Evolutionary conservation across 2,329 filamentous ascomycete species (phyloP).

Genomic region (Fusarium verrucosum): DNA sequence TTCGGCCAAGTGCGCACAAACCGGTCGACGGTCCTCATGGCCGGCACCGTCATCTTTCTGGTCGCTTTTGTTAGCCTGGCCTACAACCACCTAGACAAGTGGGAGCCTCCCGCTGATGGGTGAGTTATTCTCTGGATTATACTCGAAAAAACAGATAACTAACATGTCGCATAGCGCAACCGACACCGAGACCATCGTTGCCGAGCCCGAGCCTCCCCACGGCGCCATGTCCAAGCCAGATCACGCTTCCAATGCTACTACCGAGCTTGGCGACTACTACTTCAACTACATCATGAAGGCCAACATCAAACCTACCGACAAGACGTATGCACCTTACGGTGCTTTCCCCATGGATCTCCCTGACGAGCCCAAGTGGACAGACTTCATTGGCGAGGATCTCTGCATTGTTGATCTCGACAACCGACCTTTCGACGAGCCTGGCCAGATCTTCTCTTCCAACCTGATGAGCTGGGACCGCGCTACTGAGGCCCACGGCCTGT

Average conservation of each 20-base stretch:
- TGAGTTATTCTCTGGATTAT: constrained; percentile 20
- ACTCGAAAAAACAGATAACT: constrained; percentile 3
- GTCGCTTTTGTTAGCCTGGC: constrained; percentile 46
- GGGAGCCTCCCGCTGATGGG: constrained; percentile 41
- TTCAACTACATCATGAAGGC: constrained; percentile 47
- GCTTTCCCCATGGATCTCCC: constrained; percentile 48
- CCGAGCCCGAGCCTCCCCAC: constrained; percentile 1
- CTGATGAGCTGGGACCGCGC: constrained; percentile 51
- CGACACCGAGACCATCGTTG: constrained; percentile 39
- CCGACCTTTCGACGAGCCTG: constrained; percentile 50
- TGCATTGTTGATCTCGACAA: constrained; percentile 59
- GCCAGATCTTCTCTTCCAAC: constrained; percentile 49
- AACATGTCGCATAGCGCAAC: constrained; percentile 25
- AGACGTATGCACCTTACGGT: constrained; percentile 46
- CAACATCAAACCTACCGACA: constrained; percentile 39
- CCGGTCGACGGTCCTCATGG: constrained; percentile 44
- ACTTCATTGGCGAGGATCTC: constrained; percentile 51
- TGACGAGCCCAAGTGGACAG: constrained; percentile 45
- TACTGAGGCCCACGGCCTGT: constrained; percentile 49
- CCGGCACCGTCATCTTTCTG: constrained; percentile 48
- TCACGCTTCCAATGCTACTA: constrained; percentile 26
- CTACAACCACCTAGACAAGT: constrained; percentile 48
- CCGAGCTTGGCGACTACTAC: constrained; percentile 47
- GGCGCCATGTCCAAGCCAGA: constrained; percentile 30
- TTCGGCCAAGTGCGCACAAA: constrained; percentile 47